These are phyloP conservation scores for Acorus gramineus DNA, from an alignment of 106 monocot genomes.

Conservation along the genomic window DNA sequence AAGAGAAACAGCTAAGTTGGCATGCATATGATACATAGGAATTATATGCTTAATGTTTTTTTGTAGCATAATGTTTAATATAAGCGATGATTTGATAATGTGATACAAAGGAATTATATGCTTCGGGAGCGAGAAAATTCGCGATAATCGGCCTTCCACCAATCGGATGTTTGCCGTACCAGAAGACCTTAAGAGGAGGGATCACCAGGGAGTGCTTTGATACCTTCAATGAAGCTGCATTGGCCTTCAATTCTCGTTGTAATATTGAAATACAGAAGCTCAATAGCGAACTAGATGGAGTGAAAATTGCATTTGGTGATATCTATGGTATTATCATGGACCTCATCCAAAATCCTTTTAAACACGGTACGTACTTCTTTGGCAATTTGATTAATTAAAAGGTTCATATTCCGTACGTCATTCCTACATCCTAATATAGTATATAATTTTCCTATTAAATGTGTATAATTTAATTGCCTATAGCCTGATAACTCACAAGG, in stretches of 20 bases:
- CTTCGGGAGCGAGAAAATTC: slow-evolving; percentile 4
- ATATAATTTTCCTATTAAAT: too few species aligned
- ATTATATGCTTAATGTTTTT: too few species aligned
- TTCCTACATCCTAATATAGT: too few species aligned
- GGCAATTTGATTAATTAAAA: too few species aligned
- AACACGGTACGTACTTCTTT: slow-evolving; percentile 29
- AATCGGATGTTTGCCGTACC: slow-evolving; percentile 10
- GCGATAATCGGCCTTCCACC: slow-evolving; percentile 8
- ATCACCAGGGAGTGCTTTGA: neutral
- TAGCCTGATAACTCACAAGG: too few species aligned
- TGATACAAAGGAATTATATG: neutral
- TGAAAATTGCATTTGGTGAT: slow-evolving; percentile 19
- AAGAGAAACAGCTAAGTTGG: too few species aligned
- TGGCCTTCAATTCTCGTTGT: slow-evolving; percentile 27
- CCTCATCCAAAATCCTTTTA: slow-evolving; percentile 23
- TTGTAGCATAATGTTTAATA: too few species aligned
- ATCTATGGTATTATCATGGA: slow-evolving; percentile 28
- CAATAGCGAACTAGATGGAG: slow-evolving; percentile 1
- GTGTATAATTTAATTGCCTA: too few species aligned
- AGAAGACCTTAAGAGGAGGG: neutral
- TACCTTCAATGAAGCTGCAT: slow-evolving; percentile 42
- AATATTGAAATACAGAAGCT: slow-evolving; percentile 16
- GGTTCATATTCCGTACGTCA: neutral
- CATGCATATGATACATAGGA: too few species aligned
- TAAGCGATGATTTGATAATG: neutral